Base-by-base conservation (phyloP, 78 protist genomes). In the Corallochytrium limacisporum region DNA sequence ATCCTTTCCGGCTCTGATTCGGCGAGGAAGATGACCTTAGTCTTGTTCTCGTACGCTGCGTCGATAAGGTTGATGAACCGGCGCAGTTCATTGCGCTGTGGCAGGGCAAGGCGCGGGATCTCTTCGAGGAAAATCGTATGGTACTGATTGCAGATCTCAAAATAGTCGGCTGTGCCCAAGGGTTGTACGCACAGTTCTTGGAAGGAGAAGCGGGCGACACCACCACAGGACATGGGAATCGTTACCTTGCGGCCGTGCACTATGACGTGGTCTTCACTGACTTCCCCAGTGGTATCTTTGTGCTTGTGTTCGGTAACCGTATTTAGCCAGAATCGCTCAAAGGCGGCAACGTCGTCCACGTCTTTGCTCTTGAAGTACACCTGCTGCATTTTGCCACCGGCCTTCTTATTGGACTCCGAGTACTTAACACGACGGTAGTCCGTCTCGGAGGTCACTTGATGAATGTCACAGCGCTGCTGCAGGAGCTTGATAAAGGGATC, bases 351-450 rank as follows among this genome's bases (percentile, higher is more conserved):
- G 13, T 53, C 39, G 18, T 53, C 59, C 15, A 12, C 59, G 18
- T 26, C 26, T 28, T 12, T 26, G 59, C 59, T 53, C 13, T 26
- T 20, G 28, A 53, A 53, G 28, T 53, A 53, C 15, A 24, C 26
- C 26, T 53, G 59, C 26, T 20, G 59, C 15, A 28, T 53, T 43
- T 43, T 43, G 26, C 16, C 16, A 43, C 48, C 48, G 48, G 16
- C 13, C 48, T 18, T 16, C 48, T 43, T 43, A 15, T 16, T 43
- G 28, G 18, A 53, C 39, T 28, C 20, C 59, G 15, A 28, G 12
- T 53, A 20, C 59, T 24, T 53, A 53, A n/a, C n/a, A n/a, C n/a
- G n/a, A n/a, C 44, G 44, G 44, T 56, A 56, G 62, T 56, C 62
- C n/a, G 15, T 12, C n/a, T n/a, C 29, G 1, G 37, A 9, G 9